Evolutionary conservation across 2,329 filamentous ascomycete genomes (phyloP).

Genomic region (Sodiomyces alkalinus): DNA sequence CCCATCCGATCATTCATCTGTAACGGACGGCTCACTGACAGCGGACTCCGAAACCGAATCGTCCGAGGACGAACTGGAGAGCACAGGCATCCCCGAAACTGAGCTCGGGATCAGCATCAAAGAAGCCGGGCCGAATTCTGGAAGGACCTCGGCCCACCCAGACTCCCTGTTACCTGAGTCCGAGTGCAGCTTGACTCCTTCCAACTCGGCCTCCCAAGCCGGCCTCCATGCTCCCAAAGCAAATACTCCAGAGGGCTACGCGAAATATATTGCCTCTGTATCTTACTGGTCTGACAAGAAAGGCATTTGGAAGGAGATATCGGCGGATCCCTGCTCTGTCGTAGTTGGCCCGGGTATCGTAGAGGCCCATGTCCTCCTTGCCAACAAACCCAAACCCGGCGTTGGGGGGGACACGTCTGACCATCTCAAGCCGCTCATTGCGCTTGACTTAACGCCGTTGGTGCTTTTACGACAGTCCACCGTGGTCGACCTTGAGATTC

Average conservation of each 20-base stretch:
- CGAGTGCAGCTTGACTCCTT: constrained; percentile 54
- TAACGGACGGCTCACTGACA: constrained; percentile 43
- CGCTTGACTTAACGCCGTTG: constrained; percentile 77
- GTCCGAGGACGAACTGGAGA: constrained; percentile 40
- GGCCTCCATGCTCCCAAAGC: constrained; percentile 39
- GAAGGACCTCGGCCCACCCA: constrained; percentile 13
- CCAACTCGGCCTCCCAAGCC: constrained; percentile 68
- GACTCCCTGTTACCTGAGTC: constrained; percentile 32
- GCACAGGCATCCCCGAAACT: constrained; percentile 42
- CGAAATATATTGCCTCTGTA: constrained; percentile 36
- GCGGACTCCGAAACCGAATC: constrained; percentile 39
- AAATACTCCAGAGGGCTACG: constrained; percentile 23
- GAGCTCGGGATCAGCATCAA: constrained; percentile 43
- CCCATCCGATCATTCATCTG: constrained; percentile 55
- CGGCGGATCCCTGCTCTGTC: constrained; percentile 35
- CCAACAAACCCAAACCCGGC: constrained; percentile 13
- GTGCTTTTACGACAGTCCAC: constrained; percentile 85
- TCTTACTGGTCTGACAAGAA: constrained; percentile 47
- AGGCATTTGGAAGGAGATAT: constrained; percentile 45
- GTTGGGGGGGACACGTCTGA: constrained; percentile 17
- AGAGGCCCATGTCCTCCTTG: constrained; percentile 34
- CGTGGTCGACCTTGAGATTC: constrained; percentile 83
- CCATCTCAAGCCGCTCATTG: constrained; percentile 35
- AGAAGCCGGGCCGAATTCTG: constrained; percentile 15
- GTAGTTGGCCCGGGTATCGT: constrained; percentile 42